Percentiles rank a stretch among this genome's conserved stretches.
phyloP scores from a whole-genome alignment of 2,329 filamentous ascomycete species.

The Fusarium sp. region DNA sequence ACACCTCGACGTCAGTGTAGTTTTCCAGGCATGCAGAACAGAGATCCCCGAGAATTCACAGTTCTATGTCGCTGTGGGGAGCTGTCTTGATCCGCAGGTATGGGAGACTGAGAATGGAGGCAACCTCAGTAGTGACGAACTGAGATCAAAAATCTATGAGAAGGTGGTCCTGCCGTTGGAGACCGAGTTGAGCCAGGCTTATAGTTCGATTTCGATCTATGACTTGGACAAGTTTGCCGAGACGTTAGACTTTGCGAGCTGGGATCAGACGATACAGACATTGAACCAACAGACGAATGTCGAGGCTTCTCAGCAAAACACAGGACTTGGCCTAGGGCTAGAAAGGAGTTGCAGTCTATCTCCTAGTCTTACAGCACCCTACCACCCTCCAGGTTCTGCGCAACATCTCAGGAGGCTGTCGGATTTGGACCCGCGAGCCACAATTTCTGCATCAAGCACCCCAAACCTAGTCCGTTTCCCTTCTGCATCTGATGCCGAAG shows the following conservation, averaged over 20 bases:
- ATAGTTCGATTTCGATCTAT: slow-evolving; percentile 9
- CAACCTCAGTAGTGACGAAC: not conserved
- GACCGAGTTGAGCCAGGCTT: slow-evolving; percentile 10
- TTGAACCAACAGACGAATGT: slow-evolving; percentile 1
- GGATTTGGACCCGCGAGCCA: not conserved
- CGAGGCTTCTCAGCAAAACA: not conserved
- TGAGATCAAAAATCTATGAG: slow-evolving; percentile 13
- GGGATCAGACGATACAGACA: slow-evolving; percentile 11
- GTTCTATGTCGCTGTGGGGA: slow-evolving; percentile 10
- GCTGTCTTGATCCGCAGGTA: slow-evolving; percentile 7
- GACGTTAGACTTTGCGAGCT: slow-evolving; percentile 10
- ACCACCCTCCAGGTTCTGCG: not conserved
- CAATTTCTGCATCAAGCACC: not conserved
- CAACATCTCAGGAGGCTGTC: not conserved
- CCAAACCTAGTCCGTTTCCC: not conserved
- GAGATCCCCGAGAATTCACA: slow-evolving; percentile 20
- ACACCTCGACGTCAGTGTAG: slow-evolving; percentile 2
- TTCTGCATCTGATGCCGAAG: not conserved
- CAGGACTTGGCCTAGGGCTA: not conserved
- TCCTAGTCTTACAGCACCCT: not conserved
- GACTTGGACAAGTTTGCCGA: slow-evolving; percentile 13
- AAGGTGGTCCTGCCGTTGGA: slow-evolving; percentile 15
- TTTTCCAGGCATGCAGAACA: slow-evolving; percentile 11
- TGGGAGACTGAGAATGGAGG: slow-evolving; percentile 15
- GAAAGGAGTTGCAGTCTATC: not conserved